Evolutionary conservation across 2,329 filamentous ascomycete species (phyloP).

Genomic region (Aspergillus intermedius): DNA sequence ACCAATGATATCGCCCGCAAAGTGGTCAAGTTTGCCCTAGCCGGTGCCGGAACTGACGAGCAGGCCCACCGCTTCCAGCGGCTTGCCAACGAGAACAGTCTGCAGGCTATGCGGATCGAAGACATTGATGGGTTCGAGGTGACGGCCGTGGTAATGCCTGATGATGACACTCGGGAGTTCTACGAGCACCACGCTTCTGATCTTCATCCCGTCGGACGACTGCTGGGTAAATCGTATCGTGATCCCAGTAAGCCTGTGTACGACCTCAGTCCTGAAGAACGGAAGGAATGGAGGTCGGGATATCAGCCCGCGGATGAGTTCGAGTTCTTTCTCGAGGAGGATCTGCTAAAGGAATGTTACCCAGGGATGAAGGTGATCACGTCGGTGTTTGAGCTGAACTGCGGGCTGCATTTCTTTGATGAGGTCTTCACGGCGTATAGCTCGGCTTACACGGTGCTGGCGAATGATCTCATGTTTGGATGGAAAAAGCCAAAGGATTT

Average conservation of each 20-base stretch:
- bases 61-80: conserved; percentile 33
- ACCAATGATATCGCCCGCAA: conserved; percentile 42
- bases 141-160: conserved; percentile 44
- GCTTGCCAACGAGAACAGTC: conserved; percentile 25
- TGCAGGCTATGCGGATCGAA: conserved; percentile 39
- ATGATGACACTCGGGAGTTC: conserved; percentile 41
- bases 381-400: conserved; percentile 51
- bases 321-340: conserved; percentile 63
- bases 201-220: conserved; percentile 47
- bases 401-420: conserved; percentile 60
- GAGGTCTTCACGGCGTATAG: conserved; percentile 50
- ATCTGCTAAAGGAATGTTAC: conserved; percentile 51
- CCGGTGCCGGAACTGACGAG: conserved; percentile 39
- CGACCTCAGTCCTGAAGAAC: conserved; percentile 32
- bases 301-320: conserved; percentile 26
- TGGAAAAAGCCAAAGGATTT: conserved; percentile 53
- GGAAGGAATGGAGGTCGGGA: conserved; percentile 16
- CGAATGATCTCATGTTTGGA: conserved; percentile 61
- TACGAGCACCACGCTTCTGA: conserved; percentile 39
- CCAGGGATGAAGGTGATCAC: conserved; percentile 59
- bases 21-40: conserved; percentile 47
- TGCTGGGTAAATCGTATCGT: conserved; percentile 47
- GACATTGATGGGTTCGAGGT: conserved; percentile 58
- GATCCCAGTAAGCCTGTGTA: conserved; percentile 35
- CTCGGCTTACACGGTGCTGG: conserved; percentile 58